phyloP scores from a whole-genome alignment of 306 rosid species.

The Hippophae rhamnoides region DNA sequence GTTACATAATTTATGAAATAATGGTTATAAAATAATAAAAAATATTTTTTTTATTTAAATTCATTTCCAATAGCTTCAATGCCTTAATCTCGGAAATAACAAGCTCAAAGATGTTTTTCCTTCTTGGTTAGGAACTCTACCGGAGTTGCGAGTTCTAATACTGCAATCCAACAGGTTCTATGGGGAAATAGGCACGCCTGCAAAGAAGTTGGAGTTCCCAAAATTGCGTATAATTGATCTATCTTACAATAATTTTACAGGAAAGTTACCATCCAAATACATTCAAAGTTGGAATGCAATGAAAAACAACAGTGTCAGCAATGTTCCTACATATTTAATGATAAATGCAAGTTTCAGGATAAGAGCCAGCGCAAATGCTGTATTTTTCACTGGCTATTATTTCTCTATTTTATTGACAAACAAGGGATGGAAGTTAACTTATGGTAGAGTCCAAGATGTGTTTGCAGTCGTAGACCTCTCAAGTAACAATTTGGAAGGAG shows the following conservation, averaged over 20 bases:
- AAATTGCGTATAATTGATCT: slow-evolving; percentile 4
- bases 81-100: not conserved
- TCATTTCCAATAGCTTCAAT: too few species aligned
- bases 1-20: too few species aligned
- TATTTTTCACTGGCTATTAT: too few species aligned
- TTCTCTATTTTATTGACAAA: not conserved
- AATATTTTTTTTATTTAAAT: too few species aligned
- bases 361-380: too few species aligned
- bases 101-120: slow-evolving; percentile 2
- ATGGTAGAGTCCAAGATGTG: not conserved
- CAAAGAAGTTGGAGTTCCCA: not conserved
- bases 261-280: not conserved
- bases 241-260: not conserved
- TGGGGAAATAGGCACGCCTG: slow-evolving; percentile 1
- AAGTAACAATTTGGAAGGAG: not conserved
- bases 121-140: slow-evolving; percentile 5
- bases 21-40: too few species aligned
- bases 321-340: not conserved
- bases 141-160: not conserved
- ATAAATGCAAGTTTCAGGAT: too few species aligned
- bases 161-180: not conserved
- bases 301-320: not conserved
- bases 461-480: not conserved
- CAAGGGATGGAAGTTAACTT: not conserved
- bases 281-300: not conserved